Base-by-base conservation (phyloP, 139 green algal genomes). In the Coccomyxa sp. region DNA sequence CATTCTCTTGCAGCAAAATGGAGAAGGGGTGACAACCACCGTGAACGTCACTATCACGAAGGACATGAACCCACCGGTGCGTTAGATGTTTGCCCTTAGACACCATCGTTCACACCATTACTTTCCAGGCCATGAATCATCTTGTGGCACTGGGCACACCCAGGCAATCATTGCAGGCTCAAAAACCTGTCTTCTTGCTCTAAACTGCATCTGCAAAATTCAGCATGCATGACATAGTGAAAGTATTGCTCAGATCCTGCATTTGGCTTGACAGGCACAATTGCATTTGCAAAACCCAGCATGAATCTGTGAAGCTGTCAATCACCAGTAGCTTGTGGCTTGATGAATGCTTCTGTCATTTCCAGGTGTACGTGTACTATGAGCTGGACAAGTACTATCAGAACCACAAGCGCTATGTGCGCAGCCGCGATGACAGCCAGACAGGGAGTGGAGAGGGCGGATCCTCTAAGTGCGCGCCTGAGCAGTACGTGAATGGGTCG, bases 331-430 rank as follows among this genome's bases (percentile, higher is more conserved):
- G 38, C 38, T 51, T 51, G 38, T 51, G 38, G 38, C 38, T 51
- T 51, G 38, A 51, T 51, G 38, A 7, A 7, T 51, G 38, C 38
- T 51, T 51, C 7, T 38, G 71, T 60, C n/a, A 18, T 85, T n/a
- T n/a, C 84, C 83, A 91, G 89, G 85, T 99, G 0, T 99, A 94
- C 78, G 79, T 99, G 45, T 98, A 96, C 83, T 99, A 98, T 79
- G 89, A 98, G 88, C 81, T 99, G 31, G 86, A 91, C 13, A 92
- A 91, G 58, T 96, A 94, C 71, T 97, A 93, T 82, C 97, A 99
- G 86, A 99, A 99, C 84, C 95, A 99, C 88, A 88, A 96, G 9
- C 85, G 94, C 77, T 97, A 96, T 76, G 95, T 98, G 57, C 93
- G 94, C 81, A 94, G 88, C 76, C 90, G 91, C 63, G 94, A 90